These are phyloP conservation scores for Paradendryphiella salina DNA, from an alignment of 2,329 filamentous ascomycete species.

Conservation along the genomic window DNA sequence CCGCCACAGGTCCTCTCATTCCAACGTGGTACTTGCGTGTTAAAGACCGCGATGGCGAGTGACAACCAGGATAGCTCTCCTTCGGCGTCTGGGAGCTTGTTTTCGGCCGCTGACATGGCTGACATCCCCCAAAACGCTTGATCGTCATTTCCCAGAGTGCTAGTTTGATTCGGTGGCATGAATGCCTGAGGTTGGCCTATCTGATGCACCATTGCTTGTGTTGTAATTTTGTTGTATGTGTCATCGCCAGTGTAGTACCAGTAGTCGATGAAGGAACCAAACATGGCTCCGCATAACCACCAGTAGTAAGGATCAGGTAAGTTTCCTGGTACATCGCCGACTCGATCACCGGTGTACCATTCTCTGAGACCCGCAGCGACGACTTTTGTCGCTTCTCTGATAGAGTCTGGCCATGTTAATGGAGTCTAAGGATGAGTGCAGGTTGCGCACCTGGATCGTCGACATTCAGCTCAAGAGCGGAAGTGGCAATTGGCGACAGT, in stretches of 20 bases:
- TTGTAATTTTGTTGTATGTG: conserved; percentile 40
- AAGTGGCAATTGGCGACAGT: conserved; percentile 19
- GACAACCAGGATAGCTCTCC: conserved; percentile 60
- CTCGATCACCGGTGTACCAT: conserved; percentile 66
- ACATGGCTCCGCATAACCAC: conserved; percentile 49
- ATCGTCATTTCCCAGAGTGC: conserved; percentile 68
- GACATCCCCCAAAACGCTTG: conserved; percentile 72
- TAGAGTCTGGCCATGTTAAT: conserved; percentile 55
- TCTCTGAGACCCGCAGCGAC: conserved; percentile 64
- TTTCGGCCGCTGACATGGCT: conserved; percentile 67
- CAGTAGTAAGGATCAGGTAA: conserved; percentile 50
- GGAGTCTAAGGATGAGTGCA: background rate
- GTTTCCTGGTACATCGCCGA: conserved; percentile 62
- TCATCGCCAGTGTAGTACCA: conserved; percentile 46
- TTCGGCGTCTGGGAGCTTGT: conserved; percentile 59
- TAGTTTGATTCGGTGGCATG: conserved; percentile 72
- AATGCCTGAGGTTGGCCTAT: conserved; percentile 69
- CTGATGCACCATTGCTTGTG: conserved; percentile 68
- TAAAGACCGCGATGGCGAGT: conserved; percentile 71
- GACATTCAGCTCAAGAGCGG: conserved; percentile 24
- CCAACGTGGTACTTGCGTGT: conserved; percentile 70
- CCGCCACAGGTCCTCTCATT: conserved; percentile 66
- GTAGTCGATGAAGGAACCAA: conserved; percentile 42
- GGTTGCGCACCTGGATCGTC: conserved; percentile 23
- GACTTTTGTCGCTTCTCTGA: conserved; percentile 63